Conservation (phyloP, 805 yeast species). For the Sugiyamaella smithiae region DNA sequence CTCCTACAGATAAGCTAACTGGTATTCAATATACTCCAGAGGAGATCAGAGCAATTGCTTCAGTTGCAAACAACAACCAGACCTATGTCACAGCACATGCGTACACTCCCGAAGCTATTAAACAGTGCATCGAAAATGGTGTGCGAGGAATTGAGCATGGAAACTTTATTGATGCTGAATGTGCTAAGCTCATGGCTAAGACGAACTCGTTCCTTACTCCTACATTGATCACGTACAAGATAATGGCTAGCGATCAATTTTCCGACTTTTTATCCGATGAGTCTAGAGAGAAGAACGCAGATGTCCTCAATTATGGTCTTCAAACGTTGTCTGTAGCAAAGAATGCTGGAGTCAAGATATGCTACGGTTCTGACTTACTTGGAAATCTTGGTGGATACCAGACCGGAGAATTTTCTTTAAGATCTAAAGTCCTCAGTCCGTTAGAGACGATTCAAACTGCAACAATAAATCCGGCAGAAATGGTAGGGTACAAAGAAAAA, state of each 20-base stretch:
- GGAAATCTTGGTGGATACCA: conserved; percentile 5
- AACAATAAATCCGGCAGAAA: conserved; percentile 7
- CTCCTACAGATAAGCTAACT: conserved; percentile 6
- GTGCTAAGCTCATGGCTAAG: conserved; percentile 91
- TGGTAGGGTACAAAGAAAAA: conserved; percentile 4
- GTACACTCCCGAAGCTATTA: conserved; percentile 7
- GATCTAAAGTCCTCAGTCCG: conserved; percentile 1
- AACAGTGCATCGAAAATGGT: conserved; percentile 6
- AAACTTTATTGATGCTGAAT: conserved; percentile 70
- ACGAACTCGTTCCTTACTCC: conserved; percentile 36
- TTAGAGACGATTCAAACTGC: conserved; percentile 6
- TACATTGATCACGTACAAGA: conserved; percentile 5
- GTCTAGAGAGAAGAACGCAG: neutral
- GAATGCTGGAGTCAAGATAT: conserved; percentile 4
- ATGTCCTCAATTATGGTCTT: conserved; percentile 3
- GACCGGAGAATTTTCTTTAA: conserved; percentile 5
- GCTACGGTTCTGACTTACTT: conserved; percentile 6
- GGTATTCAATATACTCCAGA: conserved; percentile 6
- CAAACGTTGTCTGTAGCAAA: conserved; percentile 4
- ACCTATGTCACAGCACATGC: conserved; percentile 10
- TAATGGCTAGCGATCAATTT: conserved; percentile 8
- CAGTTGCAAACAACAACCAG: neutral
- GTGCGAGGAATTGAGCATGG: conserved; percentile 10
- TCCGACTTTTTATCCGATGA: conserved; percentile 3
- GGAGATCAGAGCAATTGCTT: conserved; percentile 5